A percentile compares a stretch with the other conserved stretches of the same genome.
Conservation (phyloP, 2,329 filamentous ascomycete genomes). For the Diplocarpon rosae region DNA sequence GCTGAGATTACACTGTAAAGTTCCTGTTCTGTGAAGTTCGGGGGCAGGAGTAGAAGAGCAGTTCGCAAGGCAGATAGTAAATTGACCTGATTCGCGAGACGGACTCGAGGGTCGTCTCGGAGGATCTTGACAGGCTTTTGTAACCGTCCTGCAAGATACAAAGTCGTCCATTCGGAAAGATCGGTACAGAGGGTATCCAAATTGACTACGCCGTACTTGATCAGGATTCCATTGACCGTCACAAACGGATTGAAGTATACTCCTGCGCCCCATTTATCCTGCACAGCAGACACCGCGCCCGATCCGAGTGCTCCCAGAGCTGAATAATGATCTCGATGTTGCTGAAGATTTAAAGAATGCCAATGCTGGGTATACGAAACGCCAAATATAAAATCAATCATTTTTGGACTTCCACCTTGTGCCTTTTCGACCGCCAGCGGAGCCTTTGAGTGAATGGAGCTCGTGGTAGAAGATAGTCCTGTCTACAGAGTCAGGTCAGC, state of each 20-base stretch:
- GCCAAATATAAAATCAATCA: constrained; percentile 98
- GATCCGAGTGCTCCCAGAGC: constrained; percentile 74
- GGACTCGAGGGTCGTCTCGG: constrained; percentile 82
- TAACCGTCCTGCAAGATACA: constrained; percentile 91
- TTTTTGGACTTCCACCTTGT: constrained; percentile 81
- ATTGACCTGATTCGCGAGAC: constrained; percentile 92
- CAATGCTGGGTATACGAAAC: constrained; percentile 92
- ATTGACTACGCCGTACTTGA: constrained; percentile 97
- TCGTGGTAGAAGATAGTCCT: constrained; percentile 39
- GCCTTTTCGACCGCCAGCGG: constrained; percentile 72
- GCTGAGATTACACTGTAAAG: constrained; percentile 86
- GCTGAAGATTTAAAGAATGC: constrained; percentile 83
- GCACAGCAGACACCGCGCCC: constrained; percentile 70
- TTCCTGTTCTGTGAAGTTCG: constrained; percentile 73
- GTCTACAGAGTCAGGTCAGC: constrained; percentile 2
- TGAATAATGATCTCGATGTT: constrained; percentile 90
- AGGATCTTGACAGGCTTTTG: constrained; percentile 98
- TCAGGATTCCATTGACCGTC: constrained; percentile 85
- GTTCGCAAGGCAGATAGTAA: constrained; percentile 84
- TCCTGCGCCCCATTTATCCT: constrained; percentile 81
- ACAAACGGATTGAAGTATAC: constrained; percentile 98
- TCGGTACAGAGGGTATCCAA: constrained; percentile 81
- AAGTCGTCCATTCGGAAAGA: constrained; percentile 80
- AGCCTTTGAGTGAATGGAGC: constrained; percentile 67
- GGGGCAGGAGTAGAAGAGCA: constrained; percentile 74